Evolutionary conservation across 169 alveolate genomes (phyloP), one percentile per base, ranked within the genome.

Genomic region (Plasmodium fragile): DNA sequence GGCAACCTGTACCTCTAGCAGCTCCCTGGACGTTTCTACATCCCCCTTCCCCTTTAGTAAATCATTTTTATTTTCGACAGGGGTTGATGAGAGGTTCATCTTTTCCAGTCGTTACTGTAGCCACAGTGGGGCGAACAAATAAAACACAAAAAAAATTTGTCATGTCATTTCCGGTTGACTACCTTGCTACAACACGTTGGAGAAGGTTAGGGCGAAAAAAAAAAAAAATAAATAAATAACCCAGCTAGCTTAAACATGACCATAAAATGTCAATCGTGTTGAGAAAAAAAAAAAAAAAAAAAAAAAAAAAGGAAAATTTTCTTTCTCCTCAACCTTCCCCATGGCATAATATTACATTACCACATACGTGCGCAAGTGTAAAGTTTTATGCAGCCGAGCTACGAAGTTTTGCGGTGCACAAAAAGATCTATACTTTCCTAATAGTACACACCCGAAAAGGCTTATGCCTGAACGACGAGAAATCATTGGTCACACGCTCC

Each of bases 41-140:
- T 84, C 30, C 36, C 92, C 92, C 36, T 72, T 49, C 41, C 92
- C 92, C 69, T 72, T 84, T 73, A 84, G 78, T 45, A 84, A 72
- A 73, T 84, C 65, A 49, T 32, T 43, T 83, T 83, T 83, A 41
- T 32, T 73, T 49, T 84, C 92, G 16, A 22, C 77, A 84, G 65
- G n/a, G 75, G 75, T 18, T 65, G 75, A 65, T 43, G 92, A 18
- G 6, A 52, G 22, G 78, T 39, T 84, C 92, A 84, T 84, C 39
- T 73, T 65, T 25, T 32, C n/a, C n/a, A 73, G 59, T 32, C 22
- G 25, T 49, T 16, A 16, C 59, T 13, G 3, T 28, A 25, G 36
- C 75, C 30, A 6, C 30, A 65, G 41, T 65, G 36, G 75, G n/a
- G 5, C 75, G 75, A 18, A 65, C 13, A 65, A 65, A 39, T 6